Base-by-base conservation (phyloP, 306 rosid genomes). In the Quercus glauca region DNA sequence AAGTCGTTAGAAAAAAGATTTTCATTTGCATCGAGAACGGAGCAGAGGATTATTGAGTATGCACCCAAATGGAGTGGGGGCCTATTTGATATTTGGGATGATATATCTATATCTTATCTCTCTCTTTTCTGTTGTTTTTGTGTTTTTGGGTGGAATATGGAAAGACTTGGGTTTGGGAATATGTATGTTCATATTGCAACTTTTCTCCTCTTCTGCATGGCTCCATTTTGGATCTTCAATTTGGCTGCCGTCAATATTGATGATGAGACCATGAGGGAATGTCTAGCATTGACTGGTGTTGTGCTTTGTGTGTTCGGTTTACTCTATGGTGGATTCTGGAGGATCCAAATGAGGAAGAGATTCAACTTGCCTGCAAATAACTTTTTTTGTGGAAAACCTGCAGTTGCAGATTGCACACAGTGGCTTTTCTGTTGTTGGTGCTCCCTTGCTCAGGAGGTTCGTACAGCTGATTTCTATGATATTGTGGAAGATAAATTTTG, bases 341-440 rank as follows among this genome's bases (percentile, higher is more conserved):
- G 89, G 83, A 89, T 85, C 78, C 88, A 87, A 79, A 89, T 85
- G 83, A 81, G 92, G 82, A 80, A 81, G 55, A 87, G 84, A 52
- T 89, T 85, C 73, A 81, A 85, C 45, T 75, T 87, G 77, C 88
- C 87, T 0, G 71, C 80, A 5, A 85, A 87, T 84, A 65, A 76
- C 65, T 41, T 71, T 18, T 83, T 81, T 53, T 82, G 86, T 72
- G 87, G 86, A 60, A 83, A 81, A 31, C 90, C 84, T 78, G 84
- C 79, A 52, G 73, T 83, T 59, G 78, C 80, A 37, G 89, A 89
- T 73, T 89, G 82, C 76, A 74, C 79, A 6, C 86, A 80, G 41
- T 89, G 92, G 90, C 83, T 89, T 57, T 87, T 83, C 29, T 89
- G 92, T 49, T 89, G 89, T 61, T 86, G 90, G 86, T 89, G 92